These are phyloP conservation scores for Brettanomyces nanus DNA, from an alignment of 805 yeast genomes.

Conservation along the genomic window DNA sequence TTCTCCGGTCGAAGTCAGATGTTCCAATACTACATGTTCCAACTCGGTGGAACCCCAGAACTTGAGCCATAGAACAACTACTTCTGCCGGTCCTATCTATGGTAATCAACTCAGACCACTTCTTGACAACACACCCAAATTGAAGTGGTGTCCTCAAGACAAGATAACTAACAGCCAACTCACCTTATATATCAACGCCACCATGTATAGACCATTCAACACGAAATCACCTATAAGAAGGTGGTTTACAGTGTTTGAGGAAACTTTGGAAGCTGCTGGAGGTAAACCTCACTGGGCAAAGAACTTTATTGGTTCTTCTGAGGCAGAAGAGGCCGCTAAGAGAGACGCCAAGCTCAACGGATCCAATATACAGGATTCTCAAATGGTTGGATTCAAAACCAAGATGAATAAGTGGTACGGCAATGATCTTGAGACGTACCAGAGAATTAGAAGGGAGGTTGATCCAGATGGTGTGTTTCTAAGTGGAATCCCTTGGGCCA, in stretches of 20 bases:
- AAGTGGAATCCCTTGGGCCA: conserved; percentile 72
- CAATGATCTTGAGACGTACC: conserved; percentile 52
- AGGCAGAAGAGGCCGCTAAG: conserved; percentile 30
- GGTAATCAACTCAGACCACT: conserved; percentile 81
- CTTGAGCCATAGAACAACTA: conserved; percentile 39
- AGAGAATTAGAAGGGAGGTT: conserved; percentile 51
- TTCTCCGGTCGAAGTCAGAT: conserved; percentile 91
- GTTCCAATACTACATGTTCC: conserved; percentile 71
- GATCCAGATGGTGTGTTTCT: conserved; percentile 83
- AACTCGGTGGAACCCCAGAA: conserved; percentile 31
- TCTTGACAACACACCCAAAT: conserved; percentile 70
- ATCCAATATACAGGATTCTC: conserved; percentile 27
- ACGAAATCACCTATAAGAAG: conserved; percentile 61
- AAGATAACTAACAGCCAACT: conserved; percentile 63
- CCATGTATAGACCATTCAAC: conserved; percentile 92
- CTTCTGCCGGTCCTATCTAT: conserved; percentile 68
- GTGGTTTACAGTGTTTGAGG: conserved; percentile 84
- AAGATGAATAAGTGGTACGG: conserved; percentile 77
- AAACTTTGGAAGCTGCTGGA: conserved; percentile 62
- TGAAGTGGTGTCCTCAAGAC: conserved; percentile 47
- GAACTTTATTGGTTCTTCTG: conserved; percentile 64
- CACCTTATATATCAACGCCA: conserved; percentile 83
- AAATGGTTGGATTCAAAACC: conserved; percentile 72
- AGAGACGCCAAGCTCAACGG: conserved; percentile 31
- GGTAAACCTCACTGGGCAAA: conserved; percentile 99